A percentile compares a stretch with the other conserved stretches of the same genome.
Evolutionary conservation across 352 stramenopile species (phyloP).

Genomic region (Phytophthora pini): DNA sequence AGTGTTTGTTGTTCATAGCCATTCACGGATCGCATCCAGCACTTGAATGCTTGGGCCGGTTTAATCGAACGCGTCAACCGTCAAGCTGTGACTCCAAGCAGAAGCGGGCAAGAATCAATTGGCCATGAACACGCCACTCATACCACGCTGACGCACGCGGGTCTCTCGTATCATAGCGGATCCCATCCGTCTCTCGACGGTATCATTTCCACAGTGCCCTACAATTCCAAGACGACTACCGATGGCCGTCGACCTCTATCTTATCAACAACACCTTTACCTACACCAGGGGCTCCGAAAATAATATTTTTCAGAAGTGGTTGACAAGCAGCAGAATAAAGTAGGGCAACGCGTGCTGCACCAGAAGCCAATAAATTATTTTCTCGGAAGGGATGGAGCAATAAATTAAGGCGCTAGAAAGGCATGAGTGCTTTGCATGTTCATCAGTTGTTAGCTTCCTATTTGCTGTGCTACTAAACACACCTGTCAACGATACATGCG

Average conservation of each 20-base stretch:
- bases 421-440: no score
- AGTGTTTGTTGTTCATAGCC: slow-evolving; percentile 20
- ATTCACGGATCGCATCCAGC: not conserved
- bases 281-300: not conserved
- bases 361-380: no score
- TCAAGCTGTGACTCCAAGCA: no score
- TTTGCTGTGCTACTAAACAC: no score
- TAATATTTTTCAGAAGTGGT: no score
- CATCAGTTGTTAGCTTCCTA: no score
- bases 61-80: not conserved
- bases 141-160: slow-evolving; percentile 24
- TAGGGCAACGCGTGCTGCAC: no score
- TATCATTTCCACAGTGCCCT: not conserved
- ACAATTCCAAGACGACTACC: slow-evolving; percentile 2
- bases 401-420: no score
- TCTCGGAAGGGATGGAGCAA: no score
- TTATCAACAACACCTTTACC: slow-evolving; percentile 8
- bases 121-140: slow-evolving; percentile 6
- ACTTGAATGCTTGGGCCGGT: not conserved
- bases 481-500: no score
- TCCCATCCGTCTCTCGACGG: slow-evolving; percentile 16
- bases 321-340: no score
- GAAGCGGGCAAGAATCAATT: slow-evolving; percentile 16
- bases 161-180: slow-evolving; percentile 3
- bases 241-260: slow-evolving; percentile 1